Evolutionary conservation across 2,329 filamentous ascomycete genomes (phyloP).

Genomic region (Phaeophleospora eucalypticola): DNA sequence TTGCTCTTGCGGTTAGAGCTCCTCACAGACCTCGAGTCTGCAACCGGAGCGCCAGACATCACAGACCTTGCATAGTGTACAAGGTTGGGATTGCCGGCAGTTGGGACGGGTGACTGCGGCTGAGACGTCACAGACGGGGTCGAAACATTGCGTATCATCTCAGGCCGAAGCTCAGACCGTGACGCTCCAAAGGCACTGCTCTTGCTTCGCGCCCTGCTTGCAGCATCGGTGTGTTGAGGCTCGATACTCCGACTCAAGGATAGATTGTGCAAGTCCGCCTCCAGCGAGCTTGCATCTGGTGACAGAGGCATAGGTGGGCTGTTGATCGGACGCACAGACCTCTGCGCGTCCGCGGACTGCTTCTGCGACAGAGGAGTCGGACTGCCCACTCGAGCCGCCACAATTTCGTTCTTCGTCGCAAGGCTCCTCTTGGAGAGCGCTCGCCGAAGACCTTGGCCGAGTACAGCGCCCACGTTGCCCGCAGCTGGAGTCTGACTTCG

Average conservation of each 20-base stretch:
- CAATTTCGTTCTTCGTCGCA: constrained; percentile 15
- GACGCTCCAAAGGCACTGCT: neutral
- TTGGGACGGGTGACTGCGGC: neutral
- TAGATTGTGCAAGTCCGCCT: constrained; percentile 9
- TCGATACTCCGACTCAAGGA: constrained; percentile 11
- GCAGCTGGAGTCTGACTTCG: neutral
- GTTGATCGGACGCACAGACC: constrained; percentile 1
- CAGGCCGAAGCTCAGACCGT: neutral
- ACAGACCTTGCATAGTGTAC: constrained; percentile 2
- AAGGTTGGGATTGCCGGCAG: constrained; percentile 5
- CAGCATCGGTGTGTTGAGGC: constrained; percentile 4
- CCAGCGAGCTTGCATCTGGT: constrained; percentile 8
- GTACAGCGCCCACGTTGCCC: neutral
- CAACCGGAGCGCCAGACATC: neutral
- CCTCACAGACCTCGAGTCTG: neutral
- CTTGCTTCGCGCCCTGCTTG: constrained; percentile 10
- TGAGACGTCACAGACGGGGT: neutral
- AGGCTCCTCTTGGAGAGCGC: constrained; percentile 9
- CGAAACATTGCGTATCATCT: constrained; percentile 3
- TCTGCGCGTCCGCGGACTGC: constrained; percentile 11
- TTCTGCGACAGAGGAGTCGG: constrained; percentile 21
- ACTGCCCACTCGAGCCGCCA: constrained; percentile 21
- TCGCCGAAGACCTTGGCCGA: constrained; percentile 9
- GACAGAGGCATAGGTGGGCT: constrained; percentile 11
- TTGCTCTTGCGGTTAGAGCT: neutral